These are phyloP conservation scores for Globisporangium splendens DNA, from an alignment of 352 stramenopile species.

Conservation along the genomic window DNA sequence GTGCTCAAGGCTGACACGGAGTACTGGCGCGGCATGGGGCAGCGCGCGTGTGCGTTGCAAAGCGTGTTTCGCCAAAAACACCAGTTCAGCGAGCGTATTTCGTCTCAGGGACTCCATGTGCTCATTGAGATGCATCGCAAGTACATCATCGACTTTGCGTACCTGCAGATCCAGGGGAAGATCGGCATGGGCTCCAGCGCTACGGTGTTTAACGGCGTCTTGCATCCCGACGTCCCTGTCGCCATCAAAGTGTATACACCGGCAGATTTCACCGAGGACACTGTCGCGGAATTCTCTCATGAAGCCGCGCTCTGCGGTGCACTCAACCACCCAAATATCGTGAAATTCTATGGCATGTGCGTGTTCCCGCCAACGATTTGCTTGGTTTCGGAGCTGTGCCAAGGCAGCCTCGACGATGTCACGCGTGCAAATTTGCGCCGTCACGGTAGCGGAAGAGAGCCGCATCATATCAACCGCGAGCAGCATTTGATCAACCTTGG, in stretches of 20 bases:
- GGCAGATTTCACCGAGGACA: slow-evolving; percentile 45
- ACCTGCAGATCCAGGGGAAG: slow-evolving; percentile 26
- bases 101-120: slow-evolving; percentile 57
- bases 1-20: slow-evolving; percentile 72
- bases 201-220: slow-evolving; percentile 56
- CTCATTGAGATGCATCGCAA: slow-evolving; percentile 30
- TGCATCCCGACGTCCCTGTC: slow-evolving; percentile 50
- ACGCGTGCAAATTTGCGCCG: slow-evolving; percentile 20
- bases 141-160: slow-evolving; percentile 1
- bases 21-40: slow-evolving; percentile 65
- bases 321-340: slow-evolving; percentile 76
- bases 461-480: slow-evolving; percentile 17
- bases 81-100: slow-evolving; percentile 47
- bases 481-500: slow-evolving; percentile 45
- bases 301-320: slow-evolving; percentile 70
- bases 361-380: slow-evolving; percentile 73
- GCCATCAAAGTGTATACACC: slow-evolving; percentile 83
- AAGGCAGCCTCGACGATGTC: slow-evolving; percentile 42
- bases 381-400: slow-evolving; percentile 63
- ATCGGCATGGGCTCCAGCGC: slow-evolving; percentile 57
- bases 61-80: slow-evolving; percentile 45
- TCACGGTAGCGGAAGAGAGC: slow-evolving; percentile 3
- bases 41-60: slow-evolving; percentile 53
- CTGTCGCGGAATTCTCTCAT: slow-evolving; percentile 75
- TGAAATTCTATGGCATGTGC: slow-evolving; percentile 84